Conservation (phyloP, 2,329 filamentous ascomycete genomes). For the Xylaria arbuscula region DNA sequence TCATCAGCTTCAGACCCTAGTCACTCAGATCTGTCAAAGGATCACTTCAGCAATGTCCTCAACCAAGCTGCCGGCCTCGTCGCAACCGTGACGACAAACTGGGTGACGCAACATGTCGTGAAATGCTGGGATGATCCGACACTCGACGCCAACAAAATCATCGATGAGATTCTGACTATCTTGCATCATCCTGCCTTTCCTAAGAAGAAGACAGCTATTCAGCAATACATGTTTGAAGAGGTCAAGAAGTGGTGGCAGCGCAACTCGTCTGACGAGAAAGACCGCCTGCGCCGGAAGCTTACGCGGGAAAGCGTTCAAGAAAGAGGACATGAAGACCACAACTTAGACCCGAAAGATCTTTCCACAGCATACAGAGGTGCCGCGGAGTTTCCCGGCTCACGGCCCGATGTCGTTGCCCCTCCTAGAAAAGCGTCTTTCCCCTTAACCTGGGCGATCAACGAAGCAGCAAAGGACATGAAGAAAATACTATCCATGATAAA, state of each 20-base stretch:
- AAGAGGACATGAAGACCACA: constrained; percentile 48
- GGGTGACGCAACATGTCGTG: constrained; percentile 73
- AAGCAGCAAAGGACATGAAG: constrained; percentile 36
- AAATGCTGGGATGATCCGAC: constrained; percentile 76
- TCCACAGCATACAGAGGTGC: constrained; percentile 43
- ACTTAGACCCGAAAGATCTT: constrained; percentile 45
- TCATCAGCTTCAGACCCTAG: constrained; percentile 64
- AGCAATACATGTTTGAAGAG: constrained; percentile 73
- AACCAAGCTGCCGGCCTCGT: constrained; percentile 67
- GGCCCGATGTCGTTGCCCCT: constrained; percentile 44
- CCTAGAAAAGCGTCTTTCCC: constrained; percentile 45
- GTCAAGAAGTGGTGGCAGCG: constrained; percentile 68
- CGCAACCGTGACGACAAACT: constrained; percentile 70
- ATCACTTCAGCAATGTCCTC: constrained; percentile 69
- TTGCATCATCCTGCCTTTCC: constrained; percentile 75
- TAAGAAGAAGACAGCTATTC: constrained; percentile 63
- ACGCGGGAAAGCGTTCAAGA: constrained; percentile 46
- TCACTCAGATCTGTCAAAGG: constrained; percentile 69
- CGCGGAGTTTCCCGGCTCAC: constrained; percentile 47
- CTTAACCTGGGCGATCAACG: constrained; percentile 41
- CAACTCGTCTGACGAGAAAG: constrained; percentile 39
- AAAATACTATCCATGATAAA: constrained; percentile 30
- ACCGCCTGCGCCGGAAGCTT: constrained; percentile 43
- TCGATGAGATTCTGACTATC: constrained; percentile 70
- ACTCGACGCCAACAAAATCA: constrained; percentile 69